phyloP scores from a whole-genome alignment of 2,329 filamentous ascomycete species.

The Rhytidhysteron rufulum region DNA sequence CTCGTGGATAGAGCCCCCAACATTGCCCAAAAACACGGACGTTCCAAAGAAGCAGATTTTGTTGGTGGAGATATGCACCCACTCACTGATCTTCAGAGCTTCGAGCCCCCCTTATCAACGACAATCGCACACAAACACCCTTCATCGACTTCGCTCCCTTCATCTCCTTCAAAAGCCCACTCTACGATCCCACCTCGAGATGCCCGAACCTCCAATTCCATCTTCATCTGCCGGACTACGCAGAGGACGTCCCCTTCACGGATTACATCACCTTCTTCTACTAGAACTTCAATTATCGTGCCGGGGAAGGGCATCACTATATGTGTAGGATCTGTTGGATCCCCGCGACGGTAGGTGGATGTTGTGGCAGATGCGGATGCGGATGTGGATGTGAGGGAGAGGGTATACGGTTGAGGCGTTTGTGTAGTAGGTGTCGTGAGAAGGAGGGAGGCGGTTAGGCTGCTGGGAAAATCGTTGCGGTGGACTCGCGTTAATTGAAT shows the following conservation, averaged over 20 bases:
- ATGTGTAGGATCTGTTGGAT: conserved; percentile 49
- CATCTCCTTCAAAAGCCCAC: conserved; percentile 53
- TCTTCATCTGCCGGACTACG: conserved; percentile 66
- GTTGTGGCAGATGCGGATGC: conserved; percentile 37
- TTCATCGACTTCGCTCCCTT: conserved; percentile 54
- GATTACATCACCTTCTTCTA: conserved; percentile 53
- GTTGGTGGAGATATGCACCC: too few species aligned
- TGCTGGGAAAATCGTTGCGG: conserved; percentile 58
- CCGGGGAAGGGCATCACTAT: conserved; percentile 56
- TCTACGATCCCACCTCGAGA: conserved; percentile 45
- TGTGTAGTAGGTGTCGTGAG: conserved; percentile 36
- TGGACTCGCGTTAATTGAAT: conserved; percentile 52
- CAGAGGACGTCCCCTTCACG: conserved; percentile 52
- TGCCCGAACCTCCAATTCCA: conserved; percentile 62
- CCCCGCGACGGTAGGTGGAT: conserved; percentile 46
- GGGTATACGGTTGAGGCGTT: conserved; percentile 39
- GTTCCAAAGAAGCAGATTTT: too few species aligned
- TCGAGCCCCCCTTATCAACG: conserved; percentile 29
- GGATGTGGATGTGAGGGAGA: conserved; percentile 44
- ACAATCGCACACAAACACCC: conserved; percentile 52
- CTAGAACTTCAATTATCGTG: conserved; percentile 56
- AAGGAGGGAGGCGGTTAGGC: conserved; percentile 51
- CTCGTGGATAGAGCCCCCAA: too few species aligned
- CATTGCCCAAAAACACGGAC: too few species aligned
- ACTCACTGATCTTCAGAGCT: not conserved